Evolutionary conservation across 371 early-diverging fungal species (phyloP), one percentile per base, ranked within the genome.

Genomic region (Batkoa obscura): DNA sequence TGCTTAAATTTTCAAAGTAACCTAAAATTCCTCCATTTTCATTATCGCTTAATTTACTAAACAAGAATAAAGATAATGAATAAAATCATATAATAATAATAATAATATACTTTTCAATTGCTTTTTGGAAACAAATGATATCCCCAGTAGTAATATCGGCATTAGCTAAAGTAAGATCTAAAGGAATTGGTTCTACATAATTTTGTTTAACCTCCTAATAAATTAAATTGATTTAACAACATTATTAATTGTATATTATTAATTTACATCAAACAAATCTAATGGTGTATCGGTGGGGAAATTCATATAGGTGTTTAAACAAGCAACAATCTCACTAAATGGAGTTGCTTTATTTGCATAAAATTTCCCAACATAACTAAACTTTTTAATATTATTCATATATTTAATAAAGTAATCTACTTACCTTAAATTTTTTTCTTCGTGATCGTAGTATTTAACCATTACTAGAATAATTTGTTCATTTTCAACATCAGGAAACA

Each of bases 141-240:
- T 94, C 94, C 13, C 97, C 95, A 55, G 81, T 79, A 59, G 85
- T 84, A 46, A 94, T 73, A 62, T 94, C 94, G 32, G 87, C 79
- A 38, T 71, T 64, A 4, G 54, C 61, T 61, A 91, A 88, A 0
- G 85, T 84, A 17, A 57, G 30, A 48, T 73, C 71, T 31, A 63
- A 42, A 62, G 82, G 78, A 67, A 88, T 70, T 5, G 60, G 60
- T 43, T 90, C 93, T 55, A 94, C 81, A 85, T 90, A 83, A 2
- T 73, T 74, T 0, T 90, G 87, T 71, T 91, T 90, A 64, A 93
- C 80, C 70, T 96, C 97, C 76, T 64, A 43, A 51, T 46, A 17
- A 13, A 10, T 34, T n/a, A 23, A 23, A 23, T 23, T 23, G 23
- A 23, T 23, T 23, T 23, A 23, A 23, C 23, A 23, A 0, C 23